Evolutionary conservation across 495 filamentous ascomycete genomes (phyloP).

Genomic region (Recurvomyces mirabilis): DNA sequence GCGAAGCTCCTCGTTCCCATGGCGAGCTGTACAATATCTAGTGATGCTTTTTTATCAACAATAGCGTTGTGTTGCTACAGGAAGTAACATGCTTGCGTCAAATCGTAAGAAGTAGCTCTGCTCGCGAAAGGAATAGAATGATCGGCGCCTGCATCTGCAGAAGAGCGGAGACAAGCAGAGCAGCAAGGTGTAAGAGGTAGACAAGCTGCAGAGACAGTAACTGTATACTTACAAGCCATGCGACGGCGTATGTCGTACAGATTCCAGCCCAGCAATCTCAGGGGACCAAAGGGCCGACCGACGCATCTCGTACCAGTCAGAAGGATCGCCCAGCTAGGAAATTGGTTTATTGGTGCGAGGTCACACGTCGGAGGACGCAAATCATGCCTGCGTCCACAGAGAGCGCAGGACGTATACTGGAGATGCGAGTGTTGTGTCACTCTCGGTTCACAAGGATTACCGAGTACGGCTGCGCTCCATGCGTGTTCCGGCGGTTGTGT

Average conservation of each 20-base stretch:
- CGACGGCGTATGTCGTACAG: background rate
- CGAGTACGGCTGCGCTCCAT: background rate
- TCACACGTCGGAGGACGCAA: slow-evolving; percentile 1
- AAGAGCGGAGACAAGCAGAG: background rate
- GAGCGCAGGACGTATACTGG: background rate
- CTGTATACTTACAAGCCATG: background rate
- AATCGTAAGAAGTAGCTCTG: no score
- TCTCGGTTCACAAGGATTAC: background rate
- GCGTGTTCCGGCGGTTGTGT: no score
- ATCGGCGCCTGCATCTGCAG: background rate
- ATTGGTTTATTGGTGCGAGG: slow-evolving; percentile 8
- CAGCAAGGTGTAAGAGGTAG: background rate
- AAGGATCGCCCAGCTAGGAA: no score
- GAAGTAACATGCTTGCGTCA: background rate
- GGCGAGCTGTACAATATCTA: background rate
- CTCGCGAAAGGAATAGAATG: background rate
- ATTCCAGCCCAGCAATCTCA: background rate
- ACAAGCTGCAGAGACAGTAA: background rate
- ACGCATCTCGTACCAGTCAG: no score
- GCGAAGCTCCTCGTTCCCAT: slow-evolving; percentile 21
- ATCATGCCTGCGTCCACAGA: slow-evolving; percentile 2
- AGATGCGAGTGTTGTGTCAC: background rate
- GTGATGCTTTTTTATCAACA: background rate
- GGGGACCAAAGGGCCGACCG: background rate
- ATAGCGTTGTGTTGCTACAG: background rate